phyloP scores from a whole-genome alignment of 371 early-diverging fungal species.

The Mortierella sp. region DNA sequence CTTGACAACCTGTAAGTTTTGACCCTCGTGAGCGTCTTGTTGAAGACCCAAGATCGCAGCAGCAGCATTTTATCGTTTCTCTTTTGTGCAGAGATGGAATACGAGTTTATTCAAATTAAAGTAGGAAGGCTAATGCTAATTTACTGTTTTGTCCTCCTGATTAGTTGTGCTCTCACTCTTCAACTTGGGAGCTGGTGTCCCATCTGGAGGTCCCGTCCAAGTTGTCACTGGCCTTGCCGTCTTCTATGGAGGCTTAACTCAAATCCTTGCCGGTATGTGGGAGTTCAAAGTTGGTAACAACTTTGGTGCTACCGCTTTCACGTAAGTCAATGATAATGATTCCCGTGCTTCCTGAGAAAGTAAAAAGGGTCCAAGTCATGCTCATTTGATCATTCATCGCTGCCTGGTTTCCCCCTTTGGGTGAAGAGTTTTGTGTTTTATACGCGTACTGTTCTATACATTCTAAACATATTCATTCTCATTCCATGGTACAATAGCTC shows the following conservation, averaged over 20 bases:
- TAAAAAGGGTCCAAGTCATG: too few species aligned
- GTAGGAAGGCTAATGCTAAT: not conserved
- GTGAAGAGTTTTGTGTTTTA: too few species aligned
- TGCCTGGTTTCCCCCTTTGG: not conserved
- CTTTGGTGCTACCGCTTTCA: constrained; percentile 88
- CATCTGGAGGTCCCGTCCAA: constrained; percentile 48
- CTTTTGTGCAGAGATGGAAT: not conserved
- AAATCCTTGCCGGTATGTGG: constrained; percentile 87
- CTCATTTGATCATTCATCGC: not conserved
- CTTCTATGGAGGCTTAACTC: constrained; percentile 72
- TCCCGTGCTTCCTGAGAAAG: not conserved
- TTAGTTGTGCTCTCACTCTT: constrained; percentile 45
- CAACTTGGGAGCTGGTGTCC: constrained; percentile 51
- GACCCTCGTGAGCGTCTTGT: not conserved
- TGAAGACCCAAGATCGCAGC: not conserved
- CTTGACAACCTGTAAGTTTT: constrained; percentile 69
- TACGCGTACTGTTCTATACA: not conserved
- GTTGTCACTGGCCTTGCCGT: constrained; percentile 75
- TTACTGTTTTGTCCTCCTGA: not conserved
- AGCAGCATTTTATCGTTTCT: not conserved
- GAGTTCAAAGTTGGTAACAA: constrained; percentile 83
- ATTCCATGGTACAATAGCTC: constrained; percentile 55
- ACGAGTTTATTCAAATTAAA: not conserved
- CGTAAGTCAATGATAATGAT: constrained; percentile 26
- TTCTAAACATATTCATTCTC: not conserved